Conservation (phyloP, 352 stramenopile species). For the Globisporangium cederbergense region DNA sequence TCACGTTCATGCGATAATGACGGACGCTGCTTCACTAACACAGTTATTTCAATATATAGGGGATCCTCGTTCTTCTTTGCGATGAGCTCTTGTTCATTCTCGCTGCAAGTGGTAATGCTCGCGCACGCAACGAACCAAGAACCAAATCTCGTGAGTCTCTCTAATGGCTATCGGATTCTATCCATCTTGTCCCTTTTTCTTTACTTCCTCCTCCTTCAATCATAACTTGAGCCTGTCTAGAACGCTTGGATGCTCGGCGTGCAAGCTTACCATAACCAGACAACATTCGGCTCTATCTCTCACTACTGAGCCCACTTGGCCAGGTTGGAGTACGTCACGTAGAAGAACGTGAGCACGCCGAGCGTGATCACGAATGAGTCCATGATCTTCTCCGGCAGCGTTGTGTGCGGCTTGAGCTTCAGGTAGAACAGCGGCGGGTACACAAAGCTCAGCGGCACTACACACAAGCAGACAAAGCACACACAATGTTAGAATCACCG, state of each 20-base stretch:
- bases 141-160: neutral
- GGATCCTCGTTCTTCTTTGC: neutral
- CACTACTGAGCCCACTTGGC: slow-evolving; percentile 39
- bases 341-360: slow-evolving; percentile 76
- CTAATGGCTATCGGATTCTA: neutral
- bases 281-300: neutral
- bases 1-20: neutral
- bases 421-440: slow-evolving; percentile 79
- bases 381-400: slow-evolving; percentile 49
- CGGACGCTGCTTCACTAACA: neutral
- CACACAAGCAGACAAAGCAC: neutral
- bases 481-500: neutral
- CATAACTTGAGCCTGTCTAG: too few relatives aligned
- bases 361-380: slow-evolving; percentile 57
- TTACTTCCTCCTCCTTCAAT: neutral
- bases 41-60: slow-evolving; percentile 3
- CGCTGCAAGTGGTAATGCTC: neutral
- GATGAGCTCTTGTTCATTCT: neutral
- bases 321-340: slow-evolving; percentile 80
- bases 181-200: neutral
- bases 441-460: slow-evolving; percentile 78
- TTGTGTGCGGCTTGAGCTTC: slow-evolving; percentile 53
- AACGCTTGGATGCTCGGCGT: too few relatives aligned
- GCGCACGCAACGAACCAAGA: too few relatives aligned
- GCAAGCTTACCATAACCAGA: too few relatives aligned